phyloP scores from a whole-genome alignment of 192 early-diverging fungal species.

The Lobosporangium transversale region DNA sequence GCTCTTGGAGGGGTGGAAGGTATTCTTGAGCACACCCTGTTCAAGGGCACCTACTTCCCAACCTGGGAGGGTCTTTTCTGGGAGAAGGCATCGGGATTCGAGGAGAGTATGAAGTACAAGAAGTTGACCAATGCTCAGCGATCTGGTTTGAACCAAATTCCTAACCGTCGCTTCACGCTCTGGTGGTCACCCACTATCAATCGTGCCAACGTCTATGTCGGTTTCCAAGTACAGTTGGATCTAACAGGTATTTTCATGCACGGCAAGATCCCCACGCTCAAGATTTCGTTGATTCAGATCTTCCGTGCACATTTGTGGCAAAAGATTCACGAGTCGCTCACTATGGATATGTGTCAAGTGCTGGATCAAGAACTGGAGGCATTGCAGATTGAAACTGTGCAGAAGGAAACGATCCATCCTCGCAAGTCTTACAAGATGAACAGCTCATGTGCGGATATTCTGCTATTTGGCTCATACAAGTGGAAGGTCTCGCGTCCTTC shows the following conservation, averaged over 20 bases:
- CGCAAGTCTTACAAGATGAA: conserved; percentile 99
- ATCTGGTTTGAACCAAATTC: conserved; percentile 98
- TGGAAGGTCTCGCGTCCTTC: conserved; percentile 98
- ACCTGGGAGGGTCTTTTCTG: conserved; percentile 99
- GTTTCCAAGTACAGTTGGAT: conserved; percentile 99
- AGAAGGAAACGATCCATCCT: conserved; percentile 99
- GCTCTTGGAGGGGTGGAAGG: conserved; percentile 98
- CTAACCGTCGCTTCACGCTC: conserved; percentile 98
- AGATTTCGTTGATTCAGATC: conserved; percentile 98
- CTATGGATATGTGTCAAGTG: conserved; percentile 78
- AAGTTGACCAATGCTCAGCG: conserved; percentile 99
- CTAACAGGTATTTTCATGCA: conserved; percentile 99
- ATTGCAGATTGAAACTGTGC: conserved; percentile 97
- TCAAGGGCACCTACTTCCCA: conserved; percentile 97
- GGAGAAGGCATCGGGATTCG: conserved; percentile 86
- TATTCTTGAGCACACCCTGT: conserved; percentile 98
- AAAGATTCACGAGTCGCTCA: conserved; percentile 89
- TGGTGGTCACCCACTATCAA: conserved; percentile 99
- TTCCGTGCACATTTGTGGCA: conserved; percentile 99
- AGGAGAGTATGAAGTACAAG: conserved; percentile 93
- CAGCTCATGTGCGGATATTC: conserved; percentile 91
- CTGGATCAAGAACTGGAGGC: conserved; percentile 98
- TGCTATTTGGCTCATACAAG: conserved; percentile 96
- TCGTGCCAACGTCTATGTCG: conserved; percentile 97
- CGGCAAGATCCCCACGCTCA: conserved; percentile 98